Evolutionary conservation across 2,329 filamentous ascomycete genomes (phyloP).

Genomic region (Endothia cerciana): DNA sequence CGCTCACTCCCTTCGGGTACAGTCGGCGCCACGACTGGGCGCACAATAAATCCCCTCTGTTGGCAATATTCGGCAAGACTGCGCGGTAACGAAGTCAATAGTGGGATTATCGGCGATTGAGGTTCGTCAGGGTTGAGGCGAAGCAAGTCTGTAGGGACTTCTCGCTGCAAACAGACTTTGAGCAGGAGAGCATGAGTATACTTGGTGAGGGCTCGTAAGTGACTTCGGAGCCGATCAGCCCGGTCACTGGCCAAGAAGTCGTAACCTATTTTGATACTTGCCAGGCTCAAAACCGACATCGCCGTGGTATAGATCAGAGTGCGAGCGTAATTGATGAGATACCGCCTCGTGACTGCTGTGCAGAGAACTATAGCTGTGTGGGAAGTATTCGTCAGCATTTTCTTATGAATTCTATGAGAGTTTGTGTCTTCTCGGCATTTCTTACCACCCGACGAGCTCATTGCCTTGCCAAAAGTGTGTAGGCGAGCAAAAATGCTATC

Average conservation of each 20-base stretch:
- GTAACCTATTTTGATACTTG: conserved; percentile 61
- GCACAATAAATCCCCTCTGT: conserved; percentile 59
- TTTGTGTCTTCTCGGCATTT: too few relatives aligned
- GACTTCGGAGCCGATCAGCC: conserved; percentile 43
- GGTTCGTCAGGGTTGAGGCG: conserved; percentile 41
- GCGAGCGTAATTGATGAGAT: conserved; percentile 77
- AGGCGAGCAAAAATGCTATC: conserved; percentile 59
- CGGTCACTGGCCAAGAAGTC: conserved; percentile 56
- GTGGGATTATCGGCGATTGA: conserved; percentile 65
- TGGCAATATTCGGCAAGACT: conserved; percentile 65
- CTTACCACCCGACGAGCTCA: conserved; percentile 67
- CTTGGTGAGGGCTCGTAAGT: conserved; percentile 51
- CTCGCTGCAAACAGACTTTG: conserved; percentile 36
- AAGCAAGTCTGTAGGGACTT: neutral
- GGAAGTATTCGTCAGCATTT: too few relatives aligned
- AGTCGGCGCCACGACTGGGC: conserved; percentile 70
- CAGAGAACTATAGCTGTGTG: conserved; percentile 63
- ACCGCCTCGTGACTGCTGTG: conserved; percentile 60
- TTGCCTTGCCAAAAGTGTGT: conserved; percentile 70
- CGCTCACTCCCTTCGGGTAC: conserved; percentile 66
- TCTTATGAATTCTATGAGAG: too few relatives aligned
- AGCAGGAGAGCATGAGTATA: conserved; percentile 50
- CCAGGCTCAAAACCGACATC: conserved; percentile 63
- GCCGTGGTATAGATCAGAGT: conserved; percentile 76
- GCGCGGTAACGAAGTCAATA: conserved; percentile 62